Conservation (phyloP, 2,329 filamentous ascomycete genomes). For the Colletotrichum sp. region DNA sequence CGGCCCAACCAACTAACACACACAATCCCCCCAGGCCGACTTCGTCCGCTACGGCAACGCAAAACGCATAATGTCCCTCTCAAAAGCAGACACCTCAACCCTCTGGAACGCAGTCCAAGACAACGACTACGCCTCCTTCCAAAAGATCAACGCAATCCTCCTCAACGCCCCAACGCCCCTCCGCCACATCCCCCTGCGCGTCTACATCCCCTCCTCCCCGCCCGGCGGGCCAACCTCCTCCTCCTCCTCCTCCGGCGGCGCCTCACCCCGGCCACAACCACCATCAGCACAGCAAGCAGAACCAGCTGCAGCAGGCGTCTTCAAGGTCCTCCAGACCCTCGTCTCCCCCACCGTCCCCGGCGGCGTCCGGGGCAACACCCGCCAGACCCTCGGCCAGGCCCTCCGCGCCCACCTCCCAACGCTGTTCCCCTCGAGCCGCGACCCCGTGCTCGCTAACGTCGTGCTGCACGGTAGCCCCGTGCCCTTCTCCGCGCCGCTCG, state of each 20-base stretch:
- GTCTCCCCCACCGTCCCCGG: conserved; percentile 54
- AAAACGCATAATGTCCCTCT: conserved; percentile 88
- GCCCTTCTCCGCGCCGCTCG: conserved; percentile 79
- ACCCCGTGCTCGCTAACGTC: conserved; percentile 82
- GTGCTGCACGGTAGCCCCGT: conserved; percentile 85
- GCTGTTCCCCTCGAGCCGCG: conserved; percentile 86
- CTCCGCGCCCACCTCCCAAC: conserved; percentile 77
- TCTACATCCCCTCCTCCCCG: conserved; percentile 80
- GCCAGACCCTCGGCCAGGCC: conserved; percentile 71
- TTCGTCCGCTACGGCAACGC: conserved; percentile 88
- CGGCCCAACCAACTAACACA: neutral
- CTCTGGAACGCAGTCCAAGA: conserved; percentile 83
- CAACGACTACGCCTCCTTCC: conserved; percentile 76
- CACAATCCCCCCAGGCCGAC: conserved; percentile 60
- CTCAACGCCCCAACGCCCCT: conserved; percentile 77
- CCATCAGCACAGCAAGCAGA: conserved; percentile 23
- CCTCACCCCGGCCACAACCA: neutral
- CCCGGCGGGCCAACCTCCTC: conserved; percentile 16
- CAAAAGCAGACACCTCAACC: conserved; percentile 80
- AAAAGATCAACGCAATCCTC: conserved; percentile 76
- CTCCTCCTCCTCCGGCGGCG: neutral
- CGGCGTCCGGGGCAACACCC: conserved; percentile 43
- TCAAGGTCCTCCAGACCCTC: conserved; percentile 79
- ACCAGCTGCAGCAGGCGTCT: conserved; percentile 50
- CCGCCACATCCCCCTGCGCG: conserved; percentile 82